These are phyloP conservation scores for Rosa hybrid DNA, from an alignment of 331 rosid species.

Conservation along the genomic window DNA sequence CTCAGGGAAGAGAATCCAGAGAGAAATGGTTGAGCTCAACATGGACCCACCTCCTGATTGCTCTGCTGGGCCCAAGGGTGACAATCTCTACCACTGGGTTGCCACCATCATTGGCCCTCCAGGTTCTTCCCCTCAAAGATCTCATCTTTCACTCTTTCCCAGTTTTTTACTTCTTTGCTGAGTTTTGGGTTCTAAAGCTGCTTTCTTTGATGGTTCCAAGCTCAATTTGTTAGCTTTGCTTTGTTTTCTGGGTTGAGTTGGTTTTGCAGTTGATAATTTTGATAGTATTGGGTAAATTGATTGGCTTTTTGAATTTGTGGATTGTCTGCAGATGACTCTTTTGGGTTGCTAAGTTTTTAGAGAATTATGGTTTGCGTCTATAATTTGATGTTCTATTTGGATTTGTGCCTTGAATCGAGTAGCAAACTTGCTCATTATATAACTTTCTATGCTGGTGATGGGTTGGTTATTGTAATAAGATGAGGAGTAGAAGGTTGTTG, in stretches of 20 bases:
- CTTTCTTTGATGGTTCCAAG: not conserved
- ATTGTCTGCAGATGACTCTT: not conserved
- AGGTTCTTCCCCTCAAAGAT: constrained; percentile 27
- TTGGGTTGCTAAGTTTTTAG: not conserved
- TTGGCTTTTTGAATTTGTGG: not conserved
- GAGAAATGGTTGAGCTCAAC: constrained; percentile 83
- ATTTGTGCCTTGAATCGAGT: not conserved
- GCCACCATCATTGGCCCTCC: constrained; percentile 83
- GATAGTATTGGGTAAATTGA: not conserved
- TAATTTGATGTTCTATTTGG: not conserved
- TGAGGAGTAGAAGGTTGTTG: not conserved
- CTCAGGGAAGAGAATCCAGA: constrained; percentile 83
- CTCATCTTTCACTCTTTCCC: not conserved
- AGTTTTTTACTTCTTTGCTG: not conserved
- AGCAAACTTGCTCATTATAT: not conserved
- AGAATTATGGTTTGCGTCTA: too few relatives aligned
- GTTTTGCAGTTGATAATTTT: not conserved
- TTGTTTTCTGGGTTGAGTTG: not conserved
- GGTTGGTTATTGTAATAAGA: not conserved
- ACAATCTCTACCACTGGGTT: constrained; percentile 90
- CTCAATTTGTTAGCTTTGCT: not conserved
- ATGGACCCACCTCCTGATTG: constrained; percentile 73
- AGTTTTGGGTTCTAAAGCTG: not conserved
- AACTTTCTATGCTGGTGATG: not conserved
- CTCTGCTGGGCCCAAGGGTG: constrained; percentile 96